Conservation (phyloP, 1,139 yeast species). For the Groenewaldozyma auringiensis region DNA sequence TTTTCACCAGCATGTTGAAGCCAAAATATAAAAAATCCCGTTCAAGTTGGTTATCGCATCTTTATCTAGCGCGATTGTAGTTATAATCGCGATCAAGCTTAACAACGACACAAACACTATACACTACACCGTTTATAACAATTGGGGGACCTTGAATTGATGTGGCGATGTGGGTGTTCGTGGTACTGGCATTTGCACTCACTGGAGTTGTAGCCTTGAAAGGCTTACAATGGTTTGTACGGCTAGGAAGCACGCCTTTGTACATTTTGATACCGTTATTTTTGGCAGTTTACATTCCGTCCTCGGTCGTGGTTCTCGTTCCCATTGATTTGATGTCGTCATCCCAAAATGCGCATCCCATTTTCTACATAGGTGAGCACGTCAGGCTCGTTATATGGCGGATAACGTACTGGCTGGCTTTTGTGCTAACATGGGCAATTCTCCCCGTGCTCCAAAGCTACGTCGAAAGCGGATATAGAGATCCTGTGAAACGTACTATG, state of each 20-base stretch:
- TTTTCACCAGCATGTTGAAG: slow-evolving; percentile 12
- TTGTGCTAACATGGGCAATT: slow-evolving; percentile 60
- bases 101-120: no score
- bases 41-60: no score
- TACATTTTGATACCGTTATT: slow-evolving; percentile 37
- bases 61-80: no score
- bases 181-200: slow-evolving; percentile 29
- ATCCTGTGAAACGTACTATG: slow-evolving; percentile 38
- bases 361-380: slow-evolving; percentile 39
- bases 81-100: no score
- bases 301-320: slow-evolving; percentile 46
- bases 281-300: slow-evolving; percentile 46
- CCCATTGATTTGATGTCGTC: slow-evolving; percentile 48
- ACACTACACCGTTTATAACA: no score
- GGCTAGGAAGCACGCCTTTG: slow-evolving; percentile 33
- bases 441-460: slow-evolving; percentile 67
- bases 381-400: slow-evolving; percentile 60
- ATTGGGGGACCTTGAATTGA: no score
- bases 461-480: slow-evolving; percentile 62
- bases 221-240: slow-evolving; percentile 33
- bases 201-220: slow-evolving; percentile 31
- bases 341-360: slow-evolving; percentile 21
- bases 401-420: slow-evolving; percentile 72
- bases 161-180: slow-evolving; percentile 24
- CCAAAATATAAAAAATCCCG: slow-evolving; percentile 6